Evolutionary conservation across 2,329 filamentous ascomycete species (phyloP), one percentile per base, ranked within the genome.

Genomic region (Fusarium nelsonii): DNA sequence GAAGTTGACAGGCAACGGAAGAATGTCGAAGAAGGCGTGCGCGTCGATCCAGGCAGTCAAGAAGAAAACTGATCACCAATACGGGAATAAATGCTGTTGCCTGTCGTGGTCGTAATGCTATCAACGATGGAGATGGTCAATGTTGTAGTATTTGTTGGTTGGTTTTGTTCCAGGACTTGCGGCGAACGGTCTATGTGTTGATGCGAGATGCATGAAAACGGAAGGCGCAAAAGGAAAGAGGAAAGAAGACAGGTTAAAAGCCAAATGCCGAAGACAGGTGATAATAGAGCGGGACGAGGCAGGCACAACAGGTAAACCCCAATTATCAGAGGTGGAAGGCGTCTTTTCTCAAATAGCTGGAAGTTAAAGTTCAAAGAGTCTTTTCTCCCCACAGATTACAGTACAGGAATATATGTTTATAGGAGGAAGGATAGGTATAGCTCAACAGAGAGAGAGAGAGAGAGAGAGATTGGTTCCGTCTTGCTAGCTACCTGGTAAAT

Each of bases 101-200:
- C 67, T 70, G 39, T 61, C 28, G 40, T 41, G 45, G 51, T 55
- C 58, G 58, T 61, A 68, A 65, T 58, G 43, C 55, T 58, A 48
- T 46, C 58, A 44, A 51, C 30, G 50, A 53, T 55, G 51, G 41
- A 62, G 43, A 65, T 54, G 48, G 43, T 46, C 49, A 36, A 65
- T 49, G 45, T 36, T 59, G 46, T 43, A 45, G 34, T 33, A 11
- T 26, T 41, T 20, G 53, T 52, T 46, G 14, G 23, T 52, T 33
- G 50, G 28, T 20, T 26, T 48, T 15, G 18, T 50, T 33, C 30
- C 12, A 45, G 30, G 20, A 16, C 28, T 50, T 30, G 48, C n/a
- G 44, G 23, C 30, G 53, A 64, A 49, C 34, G 30, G 16, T 32
- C 23, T 18, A 28, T 45, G 34, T 49, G 36, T 30, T 36, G 30